A percentile compares a stretch with the other conserved stretches of the same genome.
These are phyloP conservation scores for Diaporthe sp. DNA, from an alignment of 2,329 filamentous ascomycete genomes.

Conservation along the genomic window DNA sequence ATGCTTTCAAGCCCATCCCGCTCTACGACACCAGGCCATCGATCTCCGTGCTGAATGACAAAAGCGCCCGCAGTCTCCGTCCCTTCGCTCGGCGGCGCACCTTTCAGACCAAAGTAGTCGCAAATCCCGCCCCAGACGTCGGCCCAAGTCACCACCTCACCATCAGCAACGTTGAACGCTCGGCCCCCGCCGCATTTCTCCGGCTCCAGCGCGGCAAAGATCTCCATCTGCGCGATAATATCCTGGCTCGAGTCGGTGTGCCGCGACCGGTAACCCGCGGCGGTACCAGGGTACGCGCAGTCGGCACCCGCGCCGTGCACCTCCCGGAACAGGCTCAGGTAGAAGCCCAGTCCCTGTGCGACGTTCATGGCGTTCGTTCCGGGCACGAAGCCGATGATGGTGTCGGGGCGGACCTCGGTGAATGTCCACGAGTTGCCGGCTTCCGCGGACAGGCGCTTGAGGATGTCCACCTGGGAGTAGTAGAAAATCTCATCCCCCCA, in stretches of 20 bases:
- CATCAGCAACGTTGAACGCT: conserved; percentile 8
- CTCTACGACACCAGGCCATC: background rate
- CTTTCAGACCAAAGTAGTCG: background rate
- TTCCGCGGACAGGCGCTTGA: conserved; percentile 50
- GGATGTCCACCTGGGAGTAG: conserved; percentile 59
- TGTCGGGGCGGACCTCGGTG: conserved; percentile 59
- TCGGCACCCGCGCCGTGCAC: conserved; percentile 55
- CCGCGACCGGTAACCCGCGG: conserved; percentile 54
- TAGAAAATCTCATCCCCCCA: conserved; percentile 56
- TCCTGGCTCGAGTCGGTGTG: conserved; percentile 57
- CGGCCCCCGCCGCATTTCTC: conserved; percentile 10
- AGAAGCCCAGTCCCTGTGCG: conserved; percentile 56
- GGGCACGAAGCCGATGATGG: conserved; percentile 60
- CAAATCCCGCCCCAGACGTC: background rate
- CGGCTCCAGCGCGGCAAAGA: background rate
- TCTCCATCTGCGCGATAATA: conserved; percentile 49
- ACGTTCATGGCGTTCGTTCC: conserved; percentile 59
- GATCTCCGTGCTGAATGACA: background rate
- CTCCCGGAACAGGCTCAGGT: conserved; percentile 53
- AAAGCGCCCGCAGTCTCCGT: background rate
- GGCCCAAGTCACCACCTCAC: conserved; percentile 10
- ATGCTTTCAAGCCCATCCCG: background rate
- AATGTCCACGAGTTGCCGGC: conserved; percentile 58
- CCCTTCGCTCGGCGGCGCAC: background rate
- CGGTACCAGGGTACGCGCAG: conserved; percentile 55